Evolutionary conservation across 768 basidiomycete species (phyloP), one percentile per base, ranked within the genome.

Genomic region (Cystofilobasidium capitatum): DNA sequence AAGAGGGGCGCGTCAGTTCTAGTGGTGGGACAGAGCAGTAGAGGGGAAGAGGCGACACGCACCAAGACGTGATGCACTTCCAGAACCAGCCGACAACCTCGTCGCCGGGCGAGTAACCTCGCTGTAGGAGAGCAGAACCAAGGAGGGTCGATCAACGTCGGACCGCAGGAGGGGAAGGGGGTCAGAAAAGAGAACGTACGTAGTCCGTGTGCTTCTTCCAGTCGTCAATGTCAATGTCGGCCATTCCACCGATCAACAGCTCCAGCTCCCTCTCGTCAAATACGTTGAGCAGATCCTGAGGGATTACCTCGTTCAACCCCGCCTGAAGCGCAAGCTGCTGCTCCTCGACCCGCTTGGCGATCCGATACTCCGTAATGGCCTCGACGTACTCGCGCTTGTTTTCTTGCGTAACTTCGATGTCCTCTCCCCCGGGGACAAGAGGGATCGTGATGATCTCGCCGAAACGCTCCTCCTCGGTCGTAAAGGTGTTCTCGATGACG

Each of bases 161-260:
- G 31, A 33, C 16, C 26, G 44, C 47, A 26, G 29, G n/a, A n/a
- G 16, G n/a, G 26, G 20, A 5, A 5, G 31, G 49, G 49, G 22
- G 20, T 5, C 13, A 40, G 24, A 57, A 35, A 24, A 58, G 14
- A 31, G 51, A 63, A 59, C 58, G 22, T 36, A 59, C 58, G 79
- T 98, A 98, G 77, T 98, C 96, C 42, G 96, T 99, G 79, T 93
- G 96, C 80, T 98, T 97, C 75, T 87, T 90, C 96, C 96, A 98
- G 77, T 96, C 94, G 71, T 97, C 92, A 83, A 98, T 92, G 75
- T 99, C 96, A 72, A 98, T 97, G 80, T 99, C 96, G 55, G 93
- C 96, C 91, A 98, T 97, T 73, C 96, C 96, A 74, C 96, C 96
- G 71, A 99, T 98, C 64, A 99, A 83, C 61, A 98, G 80, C 79